These are phyloP conservation scores for Aspergillus tubingensis DNA, from an alignment of 2,329 filamentous ascomycete species.

Conservation along the genomic window DNA sequence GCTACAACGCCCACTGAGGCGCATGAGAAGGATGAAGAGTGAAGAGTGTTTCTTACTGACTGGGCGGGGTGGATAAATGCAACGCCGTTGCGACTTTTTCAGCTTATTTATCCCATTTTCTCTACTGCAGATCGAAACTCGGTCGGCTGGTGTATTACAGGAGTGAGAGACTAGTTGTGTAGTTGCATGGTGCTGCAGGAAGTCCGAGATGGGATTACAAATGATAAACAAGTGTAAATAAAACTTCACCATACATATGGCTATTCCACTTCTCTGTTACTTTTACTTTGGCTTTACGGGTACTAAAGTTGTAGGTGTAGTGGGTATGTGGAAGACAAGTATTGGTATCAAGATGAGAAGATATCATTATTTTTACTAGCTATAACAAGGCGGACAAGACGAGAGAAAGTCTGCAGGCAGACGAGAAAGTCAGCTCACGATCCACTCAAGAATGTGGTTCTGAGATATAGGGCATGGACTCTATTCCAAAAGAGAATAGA, in stretches of 20 bases:
- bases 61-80: neutral
- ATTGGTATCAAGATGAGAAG: neutral
- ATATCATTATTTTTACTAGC: neutral
- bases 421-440: constrained; percentile 1
- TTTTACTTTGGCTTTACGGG: neutral
- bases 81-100: neutral
- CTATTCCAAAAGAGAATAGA: constrained; percentile 1
- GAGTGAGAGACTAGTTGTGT: neutral
- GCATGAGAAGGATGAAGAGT: constrained; percentile 20
- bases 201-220: neutral
- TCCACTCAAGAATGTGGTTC: neutral
- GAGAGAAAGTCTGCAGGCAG: neutral
- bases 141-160: neutral
- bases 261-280: neutral
- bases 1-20: constrained; percentile 58
- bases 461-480: constrained; percentile 7
- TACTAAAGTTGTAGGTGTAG: neutral
- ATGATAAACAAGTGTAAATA: neutral
- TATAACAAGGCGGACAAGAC: neutral
- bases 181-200: neutral
- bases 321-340: neutral
- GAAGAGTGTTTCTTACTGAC: neutral
- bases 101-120: neutral
- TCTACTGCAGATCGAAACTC: neutral
- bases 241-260: neutral